Conservation (phyloP, 768 basidiomycete genomes). For the Psilocybe sp. region DNA sequence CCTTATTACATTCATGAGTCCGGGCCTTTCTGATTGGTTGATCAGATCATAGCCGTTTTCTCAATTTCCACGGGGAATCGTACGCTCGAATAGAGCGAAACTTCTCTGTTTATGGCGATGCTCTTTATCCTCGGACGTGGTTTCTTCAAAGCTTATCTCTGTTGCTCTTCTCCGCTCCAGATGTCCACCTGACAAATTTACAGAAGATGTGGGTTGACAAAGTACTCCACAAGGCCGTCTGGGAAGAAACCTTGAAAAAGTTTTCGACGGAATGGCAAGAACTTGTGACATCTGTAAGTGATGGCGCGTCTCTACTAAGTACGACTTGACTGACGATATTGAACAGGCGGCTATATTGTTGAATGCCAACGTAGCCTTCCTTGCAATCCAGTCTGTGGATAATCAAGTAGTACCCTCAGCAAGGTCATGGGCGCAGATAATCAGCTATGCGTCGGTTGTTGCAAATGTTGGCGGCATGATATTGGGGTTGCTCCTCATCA, state of each 20-base stretch:
- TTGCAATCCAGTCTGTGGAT: slow-evolving; percentile 47
- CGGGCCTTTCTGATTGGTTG: slow-evolving; percentile 21
- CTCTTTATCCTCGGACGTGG: slow-evolving; percentile 19
- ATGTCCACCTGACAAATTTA: slow-evolving; percentile 40
- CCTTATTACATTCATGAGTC: background rate
- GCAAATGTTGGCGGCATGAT: slow-evolving; percentile 44
- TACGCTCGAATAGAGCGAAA: slow-evolving; percentile 36
- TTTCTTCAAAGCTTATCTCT: slow-evolving; percentile 34
- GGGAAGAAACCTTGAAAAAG: slow-evolving; percentile 12
- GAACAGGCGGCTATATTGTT: slow-evolving; percentile 53
- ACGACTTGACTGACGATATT: background rate
- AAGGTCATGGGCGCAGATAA: slow-evolving; percentile 37
- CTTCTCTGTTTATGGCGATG: slow-evolving; percentile 33
- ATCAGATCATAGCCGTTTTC: slow-evolving; percentile 33
- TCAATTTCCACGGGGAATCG: slow-evolving; percentile 42
- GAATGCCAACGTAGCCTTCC: slow-evolving; percentile 54
- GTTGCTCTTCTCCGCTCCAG: slow-evolving; percentile 43
- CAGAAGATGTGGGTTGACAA: slow-evolving; percentile 46
- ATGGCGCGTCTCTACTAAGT: background rate
- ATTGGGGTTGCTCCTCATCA: slow-evolving; percentile 39
- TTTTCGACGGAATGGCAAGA: slow-evolving; percentile 26
- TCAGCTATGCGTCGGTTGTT: slow-evolving; percentile 44
- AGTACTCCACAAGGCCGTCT: slow-evolving; percentile 30
- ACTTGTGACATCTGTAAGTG: slow-evolving; percentile 37
- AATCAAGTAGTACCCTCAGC: slow-evolving; percentile 4